Percentiles rank a stretch among this genome's conserved stretches.
Conservation (phyloP, 768 basidiomycete genomes). For the Paxillus ammoniavirescens region DNA sequence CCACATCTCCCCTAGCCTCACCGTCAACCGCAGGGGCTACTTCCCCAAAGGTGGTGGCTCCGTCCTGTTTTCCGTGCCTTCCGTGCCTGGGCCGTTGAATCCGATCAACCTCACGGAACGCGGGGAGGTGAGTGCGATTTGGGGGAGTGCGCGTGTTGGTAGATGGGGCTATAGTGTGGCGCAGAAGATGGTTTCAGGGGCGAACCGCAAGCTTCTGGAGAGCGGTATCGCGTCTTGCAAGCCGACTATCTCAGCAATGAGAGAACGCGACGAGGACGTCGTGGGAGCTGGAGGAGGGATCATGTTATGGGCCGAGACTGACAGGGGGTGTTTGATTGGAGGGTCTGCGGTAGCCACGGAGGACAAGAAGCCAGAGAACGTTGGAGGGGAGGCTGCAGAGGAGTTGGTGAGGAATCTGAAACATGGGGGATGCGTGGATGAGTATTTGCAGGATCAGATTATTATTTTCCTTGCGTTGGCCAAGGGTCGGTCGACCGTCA, state of each 20-base stretch:
- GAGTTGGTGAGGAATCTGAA: conserved; percentile 56
- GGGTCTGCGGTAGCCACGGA: conserved; percentile 66
- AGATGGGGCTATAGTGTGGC: conserved; percentile 60
- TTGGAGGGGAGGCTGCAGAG: conserved; percentile 61
- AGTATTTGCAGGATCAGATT: conserved; percentile 70
- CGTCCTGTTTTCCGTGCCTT: conserved; percentile 40
- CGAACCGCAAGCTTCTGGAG: conserved; percentile 39
- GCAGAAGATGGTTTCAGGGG: conserved; percentile 55
- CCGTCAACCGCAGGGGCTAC: conserved; percentile 62
- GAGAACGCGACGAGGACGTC: conserved; percentile 44
- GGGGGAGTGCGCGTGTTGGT: conserved; percentile 64
- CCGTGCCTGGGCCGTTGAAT: conserved; percentile 39
- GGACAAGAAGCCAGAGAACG: conserved; percentile 39
- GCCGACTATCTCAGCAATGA: conserved; percentile 40
- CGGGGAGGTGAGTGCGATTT: conserved; percentile 49
- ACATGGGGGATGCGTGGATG: conserved; percentile 74
- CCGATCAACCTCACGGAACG: conserved; percentile 53
- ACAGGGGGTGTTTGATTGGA: conserved; percentile 62
- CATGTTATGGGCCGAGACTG: conserved; percentile 72
- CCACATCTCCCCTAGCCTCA: conserved; percentile 39
- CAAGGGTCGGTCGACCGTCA: conserved; percentile 57
- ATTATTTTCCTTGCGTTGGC: conserved; percentile 77
- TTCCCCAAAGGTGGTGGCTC: conserved; percentile 73
- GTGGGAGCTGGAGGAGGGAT: conserved; percentile 72
- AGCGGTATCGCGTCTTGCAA: conserved; percentile 27